Evolutionary conservation across 106 monocot genomes (phyloP).

Genomic region (Dendrobium catenatum): DNA sequence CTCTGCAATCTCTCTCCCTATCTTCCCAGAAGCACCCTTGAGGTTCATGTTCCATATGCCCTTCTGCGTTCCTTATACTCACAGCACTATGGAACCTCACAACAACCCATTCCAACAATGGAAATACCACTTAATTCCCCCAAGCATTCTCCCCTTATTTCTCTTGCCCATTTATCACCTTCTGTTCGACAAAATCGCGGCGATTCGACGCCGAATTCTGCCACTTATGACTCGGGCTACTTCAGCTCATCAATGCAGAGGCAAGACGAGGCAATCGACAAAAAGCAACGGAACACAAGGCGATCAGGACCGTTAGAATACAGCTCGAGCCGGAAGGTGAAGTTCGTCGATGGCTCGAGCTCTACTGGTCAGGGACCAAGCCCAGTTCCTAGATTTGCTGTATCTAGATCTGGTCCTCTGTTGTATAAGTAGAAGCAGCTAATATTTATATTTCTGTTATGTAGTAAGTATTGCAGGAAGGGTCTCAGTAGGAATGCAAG

Average conservation of each 20-base stretch:
- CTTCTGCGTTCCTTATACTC: conserved; percentile 68
- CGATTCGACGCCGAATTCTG: conserved; percentile 34
- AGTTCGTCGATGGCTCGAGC: conserved; percentile 68
- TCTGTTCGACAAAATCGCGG: conserved; percentile 29
- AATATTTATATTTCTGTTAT: no score
- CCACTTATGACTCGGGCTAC: conserved; percentile 28
- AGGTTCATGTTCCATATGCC: conserved; percentile 76
- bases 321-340: conserved; percentile 56
- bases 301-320: conserved; percentile 73
- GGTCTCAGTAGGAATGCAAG: no score
- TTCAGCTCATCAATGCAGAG: conserved; percentile 17
- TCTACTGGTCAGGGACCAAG: conserved; percentile 50
- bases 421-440: conserved; percentile 49
- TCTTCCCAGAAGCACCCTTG: conserved; percentile 88
- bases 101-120: conserved; percentile 6
- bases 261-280: conserved; percentile 36
- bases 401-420: conserved; percentile 74
- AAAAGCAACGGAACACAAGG: conserved; percentile 33
- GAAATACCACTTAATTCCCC: conserved; percentile 55
- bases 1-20: conserved; percentile 76
- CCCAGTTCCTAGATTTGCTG: conserved; percentile 70
- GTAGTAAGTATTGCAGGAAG: no score
- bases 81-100: conserved; percentile 46
- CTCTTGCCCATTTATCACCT: conserved; percentile 84
- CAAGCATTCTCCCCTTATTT: conserved; percentile 68